A percentile compares a stretch with the other conserved stretches of the same genome.
phyloP scores from a whole-genome alignment of 306 rosid species.

The Corylus americana region DNA sequence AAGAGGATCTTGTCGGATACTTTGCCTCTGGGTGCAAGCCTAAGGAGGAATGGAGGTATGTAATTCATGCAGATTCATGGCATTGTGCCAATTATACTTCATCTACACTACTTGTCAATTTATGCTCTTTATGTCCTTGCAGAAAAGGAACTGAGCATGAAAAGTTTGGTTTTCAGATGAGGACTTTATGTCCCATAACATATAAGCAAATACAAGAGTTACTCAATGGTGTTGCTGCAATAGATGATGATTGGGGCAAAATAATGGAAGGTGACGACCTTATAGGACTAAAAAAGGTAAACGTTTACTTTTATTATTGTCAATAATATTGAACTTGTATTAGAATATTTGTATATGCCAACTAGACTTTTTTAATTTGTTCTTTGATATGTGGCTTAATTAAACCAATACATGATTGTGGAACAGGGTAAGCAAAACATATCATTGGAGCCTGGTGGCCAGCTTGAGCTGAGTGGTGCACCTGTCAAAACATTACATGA shows the following conservation, averaged over 20 bases:
- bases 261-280: constrained; percentile 82
- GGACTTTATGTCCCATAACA: constrained; percentile 70
- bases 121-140: constrained; percentile 32
- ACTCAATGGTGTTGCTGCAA: constrained; percentile 80
- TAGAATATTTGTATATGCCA: too few species aligned
- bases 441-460: constrained; percentile 98
- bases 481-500: constrained; percentile 98
- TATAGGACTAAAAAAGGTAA: constrained; percentile 65
- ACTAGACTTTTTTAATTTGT: too few species aligned
- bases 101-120: background rate
- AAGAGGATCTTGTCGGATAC: constrained; percentile 81
- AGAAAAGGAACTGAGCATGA: constrained; percentile 99
- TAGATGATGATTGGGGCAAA: constrained; percentile 85
- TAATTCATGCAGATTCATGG: too few species aligned
- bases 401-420: constrained; percentile 14
- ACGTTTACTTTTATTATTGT: too few species aligned
- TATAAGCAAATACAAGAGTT: constrained; percentile 84
- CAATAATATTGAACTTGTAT: too few species aligned
- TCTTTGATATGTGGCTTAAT: too few species aligned
- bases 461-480: constrained; percentile 99
- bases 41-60: constrained; percentile 40
- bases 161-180: constrained; percentile 91
- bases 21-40: constrained; percentile 69
- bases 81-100: too few species aligned
- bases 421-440: constrained; percentile 93